Base-by-base conservation (phyloP, 2,329 filamentous ascomycete species). In the Penicillium sclerotiorum region DNA sequence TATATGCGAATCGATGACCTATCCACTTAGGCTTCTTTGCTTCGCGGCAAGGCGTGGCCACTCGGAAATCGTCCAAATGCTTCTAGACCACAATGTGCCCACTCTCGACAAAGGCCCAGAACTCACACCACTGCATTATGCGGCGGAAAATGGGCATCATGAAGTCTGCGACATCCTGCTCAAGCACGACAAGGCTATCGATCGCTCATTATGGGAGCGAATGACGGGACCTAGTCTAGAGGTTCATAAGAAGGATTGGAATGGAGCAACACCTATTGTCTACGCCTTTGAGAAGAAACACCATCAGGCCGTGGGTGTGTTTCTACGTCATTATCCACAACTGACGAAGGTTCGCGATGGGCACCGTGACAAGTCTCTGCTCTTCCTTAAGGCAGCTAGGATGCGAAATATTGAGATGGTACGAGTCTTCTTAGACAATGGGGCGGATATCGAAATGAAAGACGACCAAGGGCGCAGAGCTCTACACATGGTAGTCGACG, bases 151-250 rank as follows among this genome's bases (percentile, higher is more conserved):
- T 12, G 49, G 49, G 7, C 23, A 47, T 28, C 22, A 38, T 33
- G 44, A 51, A 9, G 32, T 47, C 17, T 51, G 49, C 11, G 49
- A 51, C n/a, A 17, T 47, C 18, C 23, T 51, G 2, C 23, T 51
- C 8, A 38, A 42, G 36, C 38, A 51, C 17, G 49, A 51, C 6
- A 47, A 42, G 38, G 5, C 7, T 8, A 25, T 51, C 8, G 23
- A 15, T 13, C 28, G 49, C 20, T 37, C 38, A 5, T 15, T 47
- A 9, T 51, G 49, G 38, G 44, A 41, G 5, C 30, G 38, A 12
- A 18, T 51, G 22, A 36, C 22, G 5, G 43, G 49, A 15, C 49
- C 49, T 13, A 47, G 38, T 17, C 27, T 51, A 15, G 18, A 33
- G 17, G 43, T 51, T 5, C n/a, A 47, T 17, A 15, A 15, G 13